Evolutionary conservation across 2,329 filamentous ascomycete genomes (phyloP).

Genomic region (Aspergillus hiratsukae): DNA sequence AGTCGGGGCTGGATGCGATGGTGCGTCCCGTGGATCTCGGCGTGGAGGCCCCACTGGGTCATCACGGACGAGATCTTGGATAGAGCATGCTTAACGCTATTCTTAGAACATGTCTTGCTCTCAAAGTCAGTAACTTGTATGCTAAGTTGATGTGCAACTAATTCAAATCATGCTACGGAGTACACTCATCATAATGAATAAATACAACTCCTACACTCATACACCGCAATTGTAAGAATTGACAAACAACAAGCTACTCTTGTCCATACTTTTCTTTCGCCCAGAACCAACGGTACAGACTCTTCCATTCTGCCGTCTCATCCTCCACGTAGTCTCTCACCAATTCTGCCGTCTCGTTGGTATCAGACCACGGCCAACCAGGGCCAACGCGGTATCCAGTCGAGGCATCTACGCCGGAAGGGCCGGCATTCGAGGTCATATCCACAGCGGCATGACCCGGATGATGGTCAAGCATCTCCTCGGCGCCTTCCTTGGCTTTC

Average conservation of each 20-base stretch:
- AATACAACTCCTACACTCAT: neutral
- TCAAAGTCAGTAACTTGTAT: neutral
- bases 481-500: constrained; percentile 24
- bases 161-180: neutral
- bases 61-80: neutral
- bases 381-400: constrained; percentile 7
- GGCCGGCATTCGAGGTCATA: constrained; percentile 24
- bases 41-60: neutral
- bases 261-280: constrained; percentile 24
- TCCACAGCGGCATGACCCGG: constrained; percentile 24
- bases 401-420: constrained; percentile 5
- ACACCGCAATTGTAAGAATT: neutral
- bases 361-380: constrained; percentile 15
- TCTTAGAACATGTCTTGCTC: neutral
- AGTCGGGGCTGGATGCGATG: neutral
- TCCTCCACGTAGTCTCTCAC: constrained; percentile 45
- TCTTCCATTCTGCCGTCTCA: constrained; percentile 37
- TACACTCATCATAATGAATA: neutral
- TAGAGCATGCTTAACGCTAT: neutral
- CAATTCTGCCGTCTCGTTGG: constrained; percentile 43
- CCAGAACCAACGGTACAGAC: constrained; percentile 41
- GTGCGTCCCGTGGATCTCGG: neutral
- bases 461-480: constrained; percentile 19
- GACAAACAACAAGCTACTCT: constrained; percentile 1
- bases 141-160: neutral